Percentiles rank a stretch among this genome's conserved stretches.
Evolutionary conservation across 352 stramenopile species (phyloP).

Genomic region (Halophytophthora batemanensis): DNA sequence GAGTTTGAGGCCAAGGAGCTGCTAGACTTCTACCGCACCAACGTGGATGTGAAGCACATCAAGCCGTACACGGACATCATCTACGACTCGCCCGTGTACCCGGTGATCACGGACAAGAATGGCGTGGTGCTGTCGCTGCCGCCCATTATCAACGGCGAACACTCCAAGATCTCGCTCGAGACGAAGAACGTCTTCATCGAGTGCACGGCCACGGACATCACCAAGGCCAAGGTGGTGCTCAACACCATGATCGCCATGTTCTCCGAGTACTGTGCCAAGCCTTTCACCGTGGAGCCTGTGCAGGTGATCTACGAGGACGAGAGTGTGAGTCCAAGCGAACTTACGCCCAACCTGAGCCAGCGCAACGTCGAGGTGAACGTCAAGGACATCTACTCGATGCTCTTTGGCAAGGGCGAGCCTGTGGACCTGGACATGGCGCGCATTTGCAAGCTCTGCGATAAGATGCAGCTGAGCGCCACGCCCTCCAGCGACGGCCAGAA

Average conservation of each 20-base stretch:
- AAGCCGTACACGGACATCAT: slow-evolving; percentile 99
- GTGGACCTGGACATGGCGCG: slow-evolving; percentile 82
- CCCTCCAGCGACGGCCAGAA: slow-evolving; percentile 51
- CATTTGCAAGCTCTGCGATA: slow-evolving; percentile 94
- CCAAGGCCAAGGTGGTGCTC: slow-evolving; percentile 99
- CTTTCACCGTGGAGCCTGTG: slow-evolving; percentile 97
- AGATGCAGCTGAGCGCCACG: slow-evolving; percentile 97
- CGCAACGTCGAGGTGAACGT: slow-evolving; percentile 82
- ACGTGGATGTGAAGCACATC: slow-evolving; percentile 95
- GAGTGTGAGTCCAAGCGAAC: slow-evolving; percentile 53
- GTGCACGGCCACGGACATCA: slow-evolving; percentile 99
- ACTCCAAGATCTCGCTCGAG: slow-evolving; percentile 95
- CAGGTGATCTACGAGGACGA: slow-evolving; percentile 95
- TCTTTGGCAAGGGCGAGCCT: slow-evolving; percentile 76
- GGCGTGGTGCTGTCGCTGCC: slow-evolving; percentile 96
- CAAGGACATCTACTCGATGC: slow-evolving; percentile 87
- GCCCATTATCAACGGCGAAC: slow-evolving; percentile 99
- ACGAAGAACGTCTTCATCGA: slow-evolving; percentile 99
- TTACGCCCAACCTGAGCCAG: slow-evolving; percentile 93
- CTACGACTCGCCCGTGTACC: slow-evolving; percentile 98
- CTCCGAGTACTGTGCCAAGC: slow-evolving; percentile 95
- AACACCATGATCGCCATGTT: slow-evolving; percentile 99
- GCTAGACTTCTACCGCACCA: slow-evolving; percentile 95
- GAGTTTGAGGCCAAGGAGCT: slow-evolving; percentile 94
- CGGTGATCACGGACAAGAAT: slow-evolving; percentile 95